Base-by-base conservation (phyloP, 495 filamentous ascomycete species). In the Penicillium egyptiacum region DNA sequence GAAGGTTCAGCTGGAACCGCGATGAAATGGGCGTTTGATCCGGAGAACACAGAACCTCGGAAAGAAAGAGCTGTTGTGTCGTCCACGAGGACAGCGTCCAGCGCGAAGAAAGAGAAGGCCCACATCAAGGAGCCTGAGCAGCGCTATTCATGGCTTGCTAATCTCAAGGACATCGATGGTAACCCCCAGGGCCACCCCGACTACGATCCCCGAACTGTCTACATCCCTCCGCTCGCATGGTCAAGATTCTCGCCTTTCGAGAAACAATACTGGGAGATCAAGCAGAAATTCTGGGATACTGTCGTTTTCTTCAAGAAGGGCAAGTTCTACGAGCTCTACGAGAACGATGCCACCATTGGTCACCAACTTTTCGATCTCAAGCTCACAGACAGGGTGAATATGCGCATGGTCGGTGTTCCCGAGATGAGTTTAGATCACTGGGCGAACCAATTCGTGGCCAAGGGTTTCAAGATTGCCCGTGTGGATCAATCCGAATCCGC, bases 291-390 rank as follows among this genome's bases (percentile, higher is more conserved):
- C 61, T 96, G 89, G 89, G 91, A 96, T 57, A 98, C 92, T 0
- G 87, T 99, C 20, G 94, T 99, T 14, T 99, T 99, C 75, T 99
- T 99, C 81, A 98, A 96, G 74, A 99, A 99, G 75, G 94, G 94
- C 57, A 99, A 99, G 69, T 99, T 99, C 74, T 99, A 96, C 70
- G 94, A 99, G 68, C 81, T 99, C 1, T 99, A 97, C 68, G 95
- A 99, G 68, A 95, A 96, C 58, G 94, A 99, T 76, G 94, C 94
- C 14, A 97, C 93, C 0, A 90, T 99, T 53, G 95, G 95, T 12
- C 91, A 98, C 68, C 94, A 97, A 71, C 79, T 96, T 23, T 99
- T 99, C 67, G 94, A 99, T 70, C 79, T 99, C 31, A 99, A 99
- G 75, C 88, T 98, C 58, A 99, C 95, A 0, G 95, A 98, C 62